A percentile compares a stretch with the other conserved stretches of the same genome.
Evolutionary conservation across 768 basidiomycete genomes (phyloP).

Genomic region (Leccinum boreale): DNA sequence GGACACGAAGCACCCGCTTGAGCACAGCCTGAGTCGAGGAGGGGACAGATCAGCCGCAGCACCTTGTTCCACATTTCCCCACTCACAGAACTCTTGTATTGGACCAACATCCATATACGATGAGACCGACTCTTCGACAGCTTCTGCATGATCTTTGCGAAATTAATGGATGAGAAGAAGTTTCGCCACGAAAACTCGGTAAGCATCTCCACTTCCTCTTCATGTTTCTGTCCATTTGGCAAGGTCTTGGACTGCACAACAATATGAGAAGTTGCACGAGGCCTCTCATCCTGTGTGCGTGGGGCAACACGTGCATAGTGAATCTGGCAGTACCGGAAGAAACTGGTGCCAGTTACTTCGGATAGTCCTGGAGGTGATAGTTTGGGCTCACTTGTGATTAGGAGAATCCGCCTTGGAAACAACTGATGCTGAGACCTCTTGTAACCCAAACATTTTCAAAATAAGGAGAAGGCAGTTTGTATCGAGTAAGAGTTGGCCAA

Average conservation of each 20-base stretch:
- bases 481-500: constrained; percentile 93
- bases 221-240: constrained; percentile 70
- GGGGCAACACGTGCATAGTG: constrained; percentile 70
- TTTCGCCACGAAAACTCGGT: constrained; percentile 97
- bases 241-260: constrained; percentile 53
- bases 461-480: constrained; percentile 92
- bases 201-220: constrained; percentile 89
- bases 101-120: constrained; percentile 92
- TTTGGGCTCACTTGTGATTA: constrained; percentile 66
- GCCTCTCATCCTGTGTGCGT: constrained; percentile 59
- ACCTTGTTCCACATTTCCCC: neutral
- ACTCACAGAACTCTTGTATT: constrained; percentile 95
- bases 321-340: constrained; percentile 90
- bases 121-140: constrained; percentile 92
- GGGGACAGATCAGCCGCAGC: constrained; percentile 16
- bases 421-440: constrained; percentile 82
- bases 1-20: constrained; percentile 90
- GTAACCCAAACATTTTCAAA: constrained; percentile 97
- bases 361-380: neutral
- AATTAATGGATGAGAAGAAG: constrained; percentile 96
- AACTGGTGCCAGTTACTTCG: constrained; percentile 47
- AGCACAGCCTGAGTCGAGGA: constrained; percentile 69
- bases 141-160: constrained; percentile 97
- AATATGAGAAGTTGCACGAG: constrained; percentile 56
- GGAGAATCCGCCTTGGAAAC: constrained; percentile 86